Evolutionary conservation across 108 stramenopile species (phyloP).

Genomic region (Nannochloropsis gaditana): DNA sequence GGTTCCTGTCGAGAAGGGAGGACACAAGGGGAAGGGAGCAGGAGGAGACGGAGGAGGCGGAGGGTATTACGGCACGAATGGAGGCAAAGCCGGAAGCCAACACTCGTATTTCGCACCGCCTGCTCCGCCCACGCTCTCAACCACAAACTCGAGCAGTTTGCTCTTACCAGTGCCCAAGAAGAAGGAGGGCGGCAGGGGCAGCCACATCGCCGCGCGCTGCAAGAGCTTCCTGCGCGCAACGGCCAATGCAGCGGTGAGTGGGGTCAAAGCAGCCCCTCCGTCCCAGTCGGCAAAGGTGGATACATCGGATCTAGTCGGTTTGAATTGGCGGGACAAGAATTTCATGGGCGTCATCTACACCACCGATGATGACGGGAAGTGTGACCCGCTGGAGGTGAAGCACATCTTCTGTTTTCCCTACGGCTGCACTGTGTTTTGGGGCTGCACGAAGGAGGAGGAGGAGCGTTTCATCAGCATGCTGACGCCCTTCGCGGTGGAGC

Average conservation of each 20-base stretch:
- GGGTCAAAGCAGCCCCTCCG: background rate
- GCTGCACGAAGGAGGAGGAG: slow-evolving; percentile 36
- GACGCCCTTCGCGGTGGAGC: slow-evolving; percentile 13
- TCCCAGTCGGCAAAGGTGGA: background rate
- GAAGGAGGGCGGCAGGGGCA: background rate
- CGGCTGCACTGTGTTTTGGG: slow-evolving; percentile 49
- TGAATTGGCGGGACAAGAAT: background rate
- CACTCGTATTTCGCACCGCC: background rate
- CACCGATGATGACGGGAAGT: background rate
- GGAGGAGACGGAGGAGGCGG: background rate
- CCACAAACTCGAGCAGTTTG: background rate
- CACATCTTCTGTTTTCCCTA: slow-evolving; percentile 39
- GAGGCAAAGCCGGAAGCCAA: background rate
- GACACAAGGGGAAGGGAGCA: background rate
- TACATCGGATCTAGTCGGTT: background rate
- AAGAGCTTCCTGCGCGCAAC: background rate
- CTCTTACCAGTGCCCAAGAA: background rate
- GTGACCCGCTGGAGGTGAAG: background rate
- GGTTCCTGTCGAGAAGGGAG: background rate
- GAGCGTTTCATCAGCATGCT: slow-evolving; percentile 20
- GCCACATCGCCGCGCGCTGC: background rate
- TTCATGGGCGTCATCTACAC: background rate
- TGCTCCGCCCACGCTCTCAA: background rate
- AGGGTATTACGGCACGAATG: background rate
- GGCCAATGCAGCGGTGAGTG: background rate